phyloP scores from a whole-genome alignment of 768 basidiomycete species.

The Hirschioporus abietinus region DNA sequence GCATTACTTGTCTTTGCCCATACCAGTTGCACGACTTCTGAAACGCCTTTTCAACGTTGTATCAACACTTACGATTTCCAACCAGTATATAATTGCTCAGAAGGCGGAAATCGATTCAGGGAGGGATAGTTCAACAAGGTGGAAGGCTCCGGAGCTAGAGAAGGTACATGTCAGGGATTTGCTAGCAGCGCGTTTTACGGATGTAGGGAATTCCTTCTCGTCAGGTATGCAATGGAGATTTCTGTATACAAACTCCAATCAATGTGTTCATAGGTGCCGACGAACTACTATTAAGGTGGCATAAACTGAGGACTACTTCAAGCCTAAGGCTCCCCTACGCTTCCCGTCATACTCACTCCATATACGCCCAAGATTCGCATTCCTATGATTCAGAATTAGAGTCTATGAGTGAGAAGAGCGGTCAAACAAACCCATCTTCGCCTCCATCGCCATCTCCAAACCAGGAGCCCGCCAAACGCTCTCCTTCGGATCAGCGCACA shows the following conservation, averaged over 20 bases:
- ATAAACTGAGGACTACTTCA: background rate
- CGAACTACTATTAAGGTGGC: background rate
- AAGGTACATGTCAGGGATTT: background rate
- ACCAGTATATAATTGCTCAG: constrained; percentile 46
- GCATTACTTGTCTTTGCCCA: constrained; percentile 47
- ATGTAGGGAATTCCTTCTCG: background rate
- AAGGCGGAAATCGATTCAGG: constrained; percentile 10
- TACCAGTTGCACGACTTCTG: constrained; percentile 54
- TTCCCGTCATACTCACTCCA: background rate
- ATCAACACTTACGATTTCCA: constrained; percentile 64
- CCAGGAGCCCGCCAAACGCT: constrained; percentile 15
- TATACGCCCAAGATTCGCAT: background rate
- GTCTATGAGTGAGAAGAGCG: background rate
- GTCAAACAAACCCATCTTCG: background rate
- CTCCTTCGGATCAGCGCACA: constrained; percentile 10
- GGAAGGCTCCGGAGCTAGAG: background rate
- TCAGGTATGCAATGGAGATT: background rate
- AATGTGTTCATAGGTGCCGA: background rate
- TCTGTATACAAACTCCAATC: background rate
- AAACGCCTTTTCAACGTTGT: constrained; percentile 64
- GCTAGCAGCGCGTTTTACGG: background rate
- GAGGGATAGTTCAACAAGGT: background rate
- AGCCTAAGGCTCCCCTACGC: background rate
- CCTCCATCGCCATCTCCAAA: constrained; percentile 6
- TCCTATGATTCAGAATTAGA: background rate